These are phyloP conservation scores for Tothia fuscella DNA, from an alignment of 2,329 filamentous ascomycete genomes.

Conservation along the genomic window DNA sequence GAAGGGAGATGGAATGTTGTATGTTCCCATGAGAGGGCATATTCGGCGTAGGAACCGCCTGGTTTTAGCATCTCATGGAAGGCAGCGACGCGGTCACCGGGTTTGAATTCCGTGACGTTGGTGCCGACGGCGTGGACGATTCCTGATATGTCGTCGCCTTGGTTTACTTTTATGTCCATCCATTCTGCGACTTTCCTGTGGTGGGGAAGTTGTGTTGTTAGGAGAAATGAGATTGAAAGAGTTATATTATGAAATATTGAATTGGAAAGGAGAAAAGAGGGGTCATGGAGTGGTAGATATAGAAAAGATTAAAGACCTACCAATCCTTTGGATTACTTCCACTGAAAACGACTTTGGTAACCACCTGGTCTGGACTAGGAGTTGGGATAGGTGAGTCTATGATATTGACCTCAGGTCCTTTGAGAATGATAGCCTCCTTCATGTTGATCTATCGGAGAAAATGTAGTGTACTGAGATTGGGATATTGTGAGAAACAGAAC, in stretches of 20 bases:
- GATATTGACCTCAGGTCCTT: slow-evolving; percentile 24
- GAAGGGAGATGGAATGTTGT: slow-evolving; percentile 45
- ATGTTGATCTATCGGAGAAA: no score
- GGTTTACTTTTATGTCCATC: slow-evolving; percentile 24
- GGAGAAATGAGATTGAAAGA: slow-evolving; percentile 4
- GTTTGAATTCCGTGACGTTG: slow-evolving; percentile 45
- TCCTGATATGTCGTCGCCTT: slow-evolving; percentile 45
- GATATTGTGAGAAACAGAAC: no score
- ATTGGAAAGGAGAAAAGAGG: not conserved
- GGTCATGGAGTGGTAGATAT: not conserved
- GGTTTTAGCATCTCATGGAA: slow-evolving; percentile 43
- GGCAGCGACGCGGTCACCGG: slow-evolving; percentile 44
- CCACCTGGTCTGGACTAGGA: slow-evolving; percentile 15
- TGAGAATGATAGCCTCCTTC: slow-evolving; percentile 22
- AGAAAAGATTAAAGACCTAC: slow-evolving; percentile 12
- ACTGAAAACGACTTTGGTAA: slow-evolving; percentile 21
- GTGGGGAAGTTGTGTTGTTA: not conserved
- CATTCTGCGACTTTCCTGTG: slow-evolving; percentile 8
- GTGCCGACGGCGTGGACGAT: slow-evolving; percentile 43
- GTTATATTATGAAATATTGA: slow-evolving; percentile 13
- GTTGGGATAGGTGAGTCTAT: slow-evolving; percentile 23
- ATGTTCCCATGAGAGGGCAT: slow-evolving; percentile 43
- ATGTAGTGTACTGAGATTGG: no score
- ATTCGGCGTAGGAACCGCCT: slow-evolving; percentile 48
- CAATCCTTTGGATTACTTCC: slow-evolving; percentile 39